These are phyloP conservation scores for Leishmania arabica DNA, from an alignment of 208 protist species.

Conservation along the genomic window DNA sequence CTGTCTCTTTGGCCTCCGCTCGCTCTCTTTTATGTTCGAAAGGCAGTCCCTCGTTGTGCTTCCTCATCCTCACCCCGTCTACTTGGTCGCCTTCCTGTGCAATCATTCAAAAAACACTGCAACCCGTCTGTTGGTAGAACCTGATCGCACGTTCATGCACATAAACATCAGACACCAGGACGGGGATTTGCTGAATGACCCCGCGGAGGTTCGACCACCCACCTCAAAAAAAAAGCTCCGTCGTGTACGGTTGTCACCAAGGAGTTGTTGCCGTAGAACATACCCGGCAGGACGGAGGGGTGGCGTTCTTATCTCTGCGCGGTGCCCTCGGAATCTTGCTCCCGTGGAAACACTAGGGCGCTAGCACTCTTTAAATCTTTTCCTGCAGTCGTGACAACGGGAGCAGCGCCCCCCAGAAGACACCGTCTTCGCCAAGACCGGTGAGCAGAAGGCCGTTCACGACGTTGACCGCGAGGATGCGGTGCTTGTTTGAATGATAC, in stretches of 20 bases:
- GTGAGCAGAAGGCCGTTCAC: conserved; percentile 16
- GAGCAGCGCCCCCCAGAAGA: conserved; percentile 25
- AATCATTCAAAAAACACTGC: background rate
- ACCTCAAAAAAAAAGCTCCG: conserved; percentile 26
- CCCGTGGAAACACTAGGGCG: conserved; percentile 23
- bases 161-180: conserved; percentile 8
- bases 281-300: conserved; percentile 21
- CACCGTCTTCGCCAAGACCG: conserved; percentile 26
- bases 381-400: conserved; percentile 29
- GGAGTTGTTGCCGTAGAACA: conserved; percentile 30
- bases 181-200: conserved; percentile 29
- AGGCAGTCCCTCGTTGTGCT: too few relatives aligned
- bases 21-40: too few relatives aligned
- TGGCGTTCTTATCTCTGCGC: conserved; percentile 48
- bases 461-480: conserved; percentile 46
- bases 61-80: background rate
- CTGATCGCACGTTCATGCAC: background rate
- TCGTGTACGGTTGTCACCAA: conserved; percentile 32
- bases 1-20: too few relatives aligned
- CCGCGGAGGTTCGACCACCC: conserved; percentile 9
- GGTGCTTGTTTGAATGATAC: conserved; percentile 61
- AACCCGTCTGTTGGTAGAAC: too few relatives aligned
- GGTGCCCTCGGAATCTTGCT: conserved; percentile 38
- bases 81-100: background rate
- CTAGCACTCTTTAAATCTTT: conserved; percentile 32